Evolutionary conservation across 2,329 filamentous ascomycete genomes (phyloP).

Genomic region (Sclerotinia trifoliorum): DNA sequence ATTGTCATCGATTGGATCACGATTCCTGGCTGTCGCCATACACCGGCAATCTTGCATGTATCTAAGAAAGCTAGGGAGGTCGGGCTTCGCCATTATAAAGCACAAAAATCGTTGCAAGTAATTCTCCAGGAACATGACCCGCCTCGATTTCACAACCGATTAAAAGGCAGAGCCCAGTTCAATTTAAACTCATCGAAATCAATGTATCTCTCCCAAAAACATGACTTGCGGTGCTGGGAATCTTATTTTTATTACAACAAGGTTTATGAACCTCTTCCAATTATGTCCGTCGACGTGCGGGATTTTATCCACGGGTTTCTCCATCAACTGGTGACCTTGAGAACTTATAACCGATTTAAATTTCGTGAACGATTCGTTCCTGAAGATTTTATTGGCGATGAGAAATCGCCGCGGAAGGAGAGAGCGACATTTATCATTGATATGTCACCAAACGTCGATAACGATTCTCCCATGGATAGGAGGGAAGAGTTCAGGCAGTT

Average conservation of each 20-base stretch:
- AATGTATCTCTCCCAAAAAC: not conserved
- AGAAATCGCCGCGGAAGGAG: not conserved
- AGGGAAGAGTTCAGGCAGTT: not conserved
- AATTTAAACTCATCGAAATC: not conserved
- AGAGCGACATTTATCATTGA: not conserved
- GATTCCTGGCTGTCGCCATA: not conserved
- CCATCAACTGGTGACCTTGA: not conserved
- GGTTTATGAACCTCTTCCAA: no score
- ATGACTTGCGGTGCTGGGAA: not conserved
- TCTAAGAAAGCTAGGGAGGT: not conserved
- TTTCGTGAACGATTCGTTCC: not conserved
- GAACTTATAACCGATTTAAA: no score
- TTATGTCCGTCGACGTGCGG: not conserved
- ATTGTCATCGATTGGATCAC: not conserved
- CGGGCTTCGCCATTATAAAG: not conserved
- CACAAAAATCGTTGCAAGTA: not conserved
- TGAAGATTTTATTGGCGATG: not conserved
- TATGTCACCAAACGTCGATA: not conserved
- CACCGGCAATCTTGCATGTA: constrained; percentile 1
- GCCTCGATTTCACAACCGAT: not conserved
- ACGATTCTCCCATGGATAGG: not conserved
- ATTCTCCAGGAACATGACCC: not conserved
- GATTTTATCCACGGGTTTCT: not conserved
- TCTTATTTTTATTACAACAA: no score
- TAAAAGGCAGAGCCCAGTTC: not conserved